A percentile compares a stretch with the other conserved stretches of the same genome.
Evolutionary conservation across 1,139 yeast species (phyloP).

Genomic region (Suhomyces coccinellae): DNA sequence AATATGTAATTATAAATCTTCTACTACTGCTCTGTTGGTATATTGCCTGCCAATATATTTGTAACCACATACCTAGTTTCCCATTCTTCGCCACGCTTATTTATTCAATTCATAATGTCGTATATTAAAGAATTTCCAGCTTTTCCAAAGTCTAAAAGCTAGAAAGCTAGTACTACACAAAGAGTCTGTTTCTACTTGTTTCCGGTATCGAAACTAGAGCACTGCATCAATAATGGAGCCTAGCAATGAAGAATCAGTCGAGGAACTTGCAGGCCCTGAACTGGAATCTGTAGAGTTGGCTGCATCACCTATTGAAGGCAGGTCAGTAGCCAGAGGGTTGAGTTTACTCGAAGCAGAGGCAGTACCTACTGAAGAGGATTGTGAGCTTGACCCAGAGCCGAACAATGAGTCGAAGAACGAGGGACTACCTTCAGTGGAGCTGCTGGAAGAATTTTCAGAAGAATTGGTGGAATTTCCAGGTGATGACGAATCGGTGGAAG

Average conservation of each 20-base stretch:
- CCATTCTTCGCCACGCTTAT: too few relatives aligned
- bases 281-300: not conserved
- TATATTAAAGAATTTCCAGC: too few relatives aligned
- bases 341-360: not conserved
- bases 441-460: not conserved
- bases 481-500: not conserved
- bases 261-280: not conserved
- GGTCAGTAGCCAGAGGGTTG: not conserved
- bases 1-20: too few relatives aligned
- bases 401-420: too few relatives aligned
- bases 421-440: not conserved
- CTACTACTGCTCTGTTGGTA: too few relatives aligned
- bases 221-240: constrained; percentile 1
- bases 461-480: not conserved
- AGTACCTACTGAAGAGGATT: not conserved
- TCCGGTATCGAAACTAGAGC: not conserved
- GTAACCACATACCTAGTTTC: too few relatives aligned
- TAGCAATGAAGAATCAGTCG: not conserved
- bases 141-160: too few relatives aligned
- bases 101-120: too few relatives aligned
- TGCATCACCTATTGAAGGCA: too few relatives aligned
- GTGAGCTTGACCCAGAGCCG: not conserved
- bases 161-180: too few relatives aligned
- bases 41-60: too few relatives aligned
- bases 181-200: too few relatives aligned